phyloP scores from a whole-genome alignment of 2,329 filamentous ascomycete genomes.

The Cladophialophora yegresii region DNA sequence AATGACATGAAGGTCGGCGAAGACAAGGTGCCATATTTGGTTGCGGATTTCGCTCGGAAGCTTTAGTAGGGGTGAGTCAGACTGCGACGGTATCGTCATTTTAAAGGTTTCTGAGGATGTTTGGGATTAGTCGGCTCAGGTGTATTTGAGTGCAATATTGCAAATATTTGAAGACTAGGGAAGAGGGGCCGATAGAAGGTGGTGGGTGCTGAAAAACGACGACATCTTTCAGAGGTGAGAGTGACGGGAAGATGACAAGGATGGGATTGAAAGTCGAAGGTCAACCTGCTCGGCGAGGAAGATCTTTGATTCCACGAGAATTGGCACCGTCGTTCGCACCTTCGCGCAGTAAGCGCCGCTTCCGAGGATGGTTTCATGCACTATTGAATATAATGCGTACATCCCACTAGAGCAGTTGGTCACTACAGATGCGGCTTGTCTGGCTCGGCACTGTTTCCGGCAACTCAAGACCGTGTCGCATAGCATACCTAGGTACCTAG shows the following conservation, averaged over 20 bases:
- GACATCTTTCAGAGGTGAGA: neutral
- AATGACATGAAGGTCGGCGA: constrained; percentile 14
- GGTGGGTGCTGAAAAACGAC: neutral
- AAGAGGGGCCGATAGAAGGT: neutral
- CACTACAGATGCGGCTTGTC: neutral
- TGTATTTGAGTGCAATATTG: constrained; percentile 3
- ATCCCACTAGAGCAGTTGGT: neutral
- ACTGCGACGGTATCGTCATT: neutral
- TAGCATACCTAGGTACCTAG: neutral
- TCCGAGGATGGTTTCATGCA: too few relatives aligned
- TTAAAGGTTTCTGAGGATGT: neutral
- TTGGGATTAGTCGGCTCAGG: neutral
- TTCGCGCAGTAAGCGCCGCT: neutral
- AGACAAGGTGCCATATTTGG: constrained; percentile 25
- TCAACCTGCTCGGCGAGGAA: neutral
- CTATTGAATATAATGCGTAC: neutral
- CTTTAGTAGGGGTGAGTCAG: constrained; percentile 25
- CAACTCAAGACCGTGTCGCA: neutral
- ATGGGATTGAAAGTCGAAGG: neutral
- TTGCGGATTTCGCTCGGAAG: constrained; percentile 27
- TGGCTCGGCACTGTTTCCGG: neutral
- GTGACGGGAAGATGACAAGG: too few relatives aligned
- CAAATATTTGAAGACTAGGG: neutral
- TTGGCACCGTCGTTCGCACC: neutral
- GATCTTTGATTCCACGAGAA: neutral